Conservation (phyloP, 2,329 filamentous ascomycete species). For the Beauveria sp. region DNA sequence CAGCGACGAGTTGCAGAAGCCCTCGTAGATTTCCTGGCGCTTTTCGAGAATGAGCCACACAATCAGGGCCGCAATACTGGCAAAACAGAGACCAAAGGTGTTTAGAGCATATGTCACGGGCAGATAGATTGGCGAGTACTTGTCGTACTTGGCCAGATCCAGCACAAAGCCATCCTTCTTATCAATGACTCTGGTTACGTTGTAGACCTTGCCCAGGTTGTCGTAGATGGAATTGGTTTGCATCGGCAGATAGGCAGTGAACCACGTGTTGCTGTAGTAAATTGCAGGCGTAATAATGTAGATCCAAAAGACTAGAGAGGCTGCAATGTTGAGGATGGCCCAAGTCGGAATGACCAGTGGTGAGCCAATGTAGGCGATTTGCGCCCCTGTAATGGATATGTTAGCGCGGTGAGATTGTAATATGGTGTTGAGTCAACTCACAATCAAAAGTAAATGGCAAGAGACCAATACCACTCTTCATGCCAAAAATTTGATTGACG, state of each 20-base stretch:
- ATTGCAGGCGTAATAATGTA: slow-evolving; percentile 35
- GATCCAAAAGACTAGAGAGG: slow-evolving; percentile 39
- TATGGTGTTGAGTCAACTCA: slow-evolving; percentile 9
- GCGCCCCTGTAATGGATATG: slow-evolving; percentile 12
- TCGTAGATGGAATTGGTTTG: slow-evolving; percentile 46
- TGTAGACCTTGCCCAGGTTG: slow-evolving; percentile 41
- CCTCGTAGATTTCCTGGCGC: slow-evolving; percentile 17
- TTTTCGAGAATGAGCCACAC: slow-evolving; percentile 25
- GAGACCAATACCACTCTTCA: slow-evolving; percentile 30
- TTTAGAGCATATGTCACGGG: slow-evolving; percentile 36
- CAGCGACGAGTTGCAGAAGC: slow-evolving; percentile 11
- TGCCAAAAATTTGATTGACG: slow-evolving; percentile 43
- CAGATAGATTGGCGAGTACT: slow-evolving; percentile 44
- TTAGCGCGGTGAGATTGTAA: neutral
- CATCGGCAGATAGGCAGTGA: slow-evolving; percentile 44
- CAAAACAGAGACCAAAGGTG: slow-evolving; percentile 45
- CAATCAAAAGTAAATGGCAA: slow-evolving; percentile 37
- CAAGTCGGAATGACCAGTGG: slow-evolving; percentile 33
- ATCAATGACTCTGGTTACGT: slow-evolving; percentile 40
- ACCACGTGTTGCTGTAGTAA: slow-evolving; percentile 42
- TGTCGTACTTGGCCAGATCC: slow-evolving; percentile 38
- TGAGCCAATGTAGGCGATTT: slow-evolving; percentile 33
- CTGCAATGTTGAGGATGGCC: slow-evolving; percentile 41
- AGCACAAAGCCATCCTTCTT: slow-evolving; percentile 32
- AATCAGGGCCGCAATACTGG: slow-evolving; percentile 34